Conservation (phyloP, 768 basidiomycete species). For the Rubroboletus pulcherrimus region DNA sequence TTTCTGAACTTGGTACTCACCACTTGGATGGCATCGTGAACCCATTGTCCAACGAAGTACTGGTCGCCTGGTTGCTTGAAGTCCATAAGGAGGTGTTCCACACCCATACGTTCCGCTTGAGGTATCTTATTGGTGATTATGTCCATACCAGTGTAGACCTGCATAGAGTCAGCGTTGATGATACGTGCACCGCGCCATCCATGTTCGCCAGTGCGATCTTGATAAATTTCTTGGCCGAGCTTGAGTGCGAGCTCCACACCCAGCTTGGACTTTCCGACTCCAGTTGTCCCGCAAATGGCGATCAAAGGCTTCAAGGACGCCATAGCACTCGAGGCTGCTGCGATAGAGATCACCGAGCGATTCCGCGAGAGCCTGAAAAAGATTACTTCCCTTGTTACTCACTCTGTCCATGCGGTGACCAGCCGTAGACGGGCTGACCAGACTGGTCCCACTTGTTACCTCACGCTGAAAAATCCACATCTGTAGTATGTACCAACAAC, state of each 20-base stretch:
- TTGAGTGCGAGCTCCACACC: slow-evolving; percentile 81
- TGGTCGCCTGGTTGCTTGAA: slow-evolving; percentile 85
- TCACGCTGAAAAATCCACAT: neutral
- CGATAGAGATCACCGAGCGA: neutral
- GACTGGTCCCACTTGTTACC: neutral
- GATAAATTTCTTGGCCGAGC: slow-evolving; percentile 35
- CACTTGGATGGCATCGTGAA: slow-evolving; percentile 70
- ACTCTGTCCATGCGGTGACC: too few relatives aligned
- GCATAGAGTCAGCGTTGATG: slow-evolving; percentile 98
- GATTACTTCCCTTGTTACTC: neutral
- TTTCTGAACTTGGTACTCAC: slow-evolving; percentile 44
- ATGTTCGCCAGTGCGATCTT: slow-evolving; percentile 16
- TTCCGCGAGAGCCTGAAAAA: neutral
- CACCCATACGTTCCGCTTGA: slow-evolving; percentile 64
- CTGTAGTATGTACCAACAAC: neutral
- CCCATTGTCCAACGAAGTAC: slow-evolving; percentile 85
- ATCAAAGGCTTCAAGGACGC: slow-evolving; percentile 60
- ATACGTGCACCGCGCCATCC: slow-evolving; percentile 65
- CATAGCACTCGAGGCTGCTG: slow-evolving; percentile 15
- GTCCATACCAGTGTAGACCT: slow-evolving; percentile 88
- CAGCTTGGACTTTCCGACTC: slow-evolving; percentile 93
- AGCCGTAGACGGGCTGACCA: too few relatives aligned
- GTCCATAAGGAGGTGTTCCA: slow-evolving; percentile 88
- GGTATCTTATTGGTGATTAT: slow-evolving; percentile 94
- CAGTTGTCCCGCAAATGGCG: slow-evolving; percentile 88